Base-by-base conservation (phyloP, 805 yeast species). In the Saturnispora serradocipensis region DNA sequence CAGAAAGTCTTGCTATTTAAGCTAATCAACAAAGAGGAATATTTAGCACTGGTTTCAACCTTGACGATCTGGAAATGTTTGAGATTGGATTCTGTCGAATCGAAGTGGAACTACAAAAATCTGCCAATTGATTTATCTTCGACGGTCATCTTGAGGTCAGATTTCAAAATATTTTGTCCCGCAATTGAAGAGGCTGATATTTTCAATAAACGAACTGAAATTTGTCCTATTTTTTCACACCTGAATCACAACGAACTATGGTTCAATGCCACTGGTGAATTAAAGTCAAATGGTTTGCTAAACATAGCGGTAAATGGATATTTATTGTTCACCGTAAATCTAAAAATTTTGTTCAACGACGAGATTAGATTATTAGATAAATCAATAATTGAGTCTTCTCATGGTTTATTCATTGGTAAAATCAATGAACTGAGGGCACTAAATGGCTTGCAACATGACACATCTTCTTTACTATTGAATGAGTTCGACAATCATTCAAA, bases 201-300 rank as follows among this genome's bases (percentile, higher is more conserved):
- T 68, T 70, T 69, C 52, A 72, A 67, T 54, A 58, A 74, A 16
- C 10, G 15, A n/a, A 30, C 15, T 10, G 34, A 30, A 30, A 30
- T 30, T 30, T 67, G 68, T n/a, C 54, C 59, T 25, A 35, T 52
- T 16, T 54, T 46, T 30, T 54, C 49, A 5, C 39, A 40, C 3
- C 7, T 45, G 2, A 45, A 53, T 51, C 44, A 47, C 56, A n/a
- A 61, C 52, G 86, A 80, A 59, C 81, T 81, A 4, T 86, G 91
- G 91, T 84, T 84, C 60, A 74, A 72, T 49, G 79, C 86, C 1
- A 82, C 81, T 83, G 89, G 86, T 0, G 83, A 80, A 16, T 61
- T 86, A 42, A 79, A 78, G 60, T 76, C 84, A 1, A 73, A 81
- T 59, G 93, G 93, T 3, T 61, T 69, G 4, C 66, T 86, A 32